phyloP scores from a whole-genome alignment of 371 early-diverging fungal species.

The Sporodiniella umbellata region DNA sequence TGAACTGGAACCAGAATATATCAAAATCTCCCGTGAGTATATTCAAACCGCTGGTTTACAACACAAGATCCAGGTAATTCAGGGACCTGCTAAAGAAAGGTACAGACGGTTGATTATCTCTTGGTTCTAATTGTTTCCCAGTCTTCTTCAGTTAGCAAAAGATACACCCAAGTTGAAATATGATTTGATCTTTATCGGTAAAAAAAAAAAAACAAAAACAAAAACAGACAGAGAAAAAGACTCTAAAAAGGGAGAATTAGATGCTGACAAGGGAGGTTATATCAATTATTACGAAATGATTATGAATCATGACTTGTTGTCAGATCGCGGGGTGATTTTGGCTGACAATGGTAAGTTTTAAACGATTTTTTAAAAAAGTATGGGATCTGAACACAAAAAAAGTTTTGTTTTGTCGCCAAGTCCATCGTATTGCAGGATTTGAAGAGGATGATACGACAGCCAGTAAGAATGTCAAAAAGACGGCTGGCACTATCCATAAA shows the following conservation, averaged over 20 bases:
- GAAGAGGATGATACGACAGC: not conserved
- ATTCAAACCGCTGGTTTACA: conserved; percentile 22
- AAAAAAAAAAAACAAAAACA: not conserved
- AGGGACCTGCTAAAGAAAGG: conserved; percentile 31
- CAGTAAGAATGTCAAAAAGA: conserved; percentile 30
- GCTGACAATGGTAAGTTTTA: conserved; percentile 53
- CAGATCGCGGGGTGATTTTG: conserved; percentile 48
- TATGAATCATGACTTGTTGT: conserved; percentile 45
- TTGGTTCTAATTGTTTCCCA: too few species aligned
- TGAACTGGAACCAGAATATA: conserved; percentile 41
- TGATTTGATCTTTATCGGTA: conserved; percentile 60
- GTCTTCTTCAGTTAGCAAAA: conserved; percentile 19
- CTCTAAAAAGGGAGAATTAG: too few species aligned
- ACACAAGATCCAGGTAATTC: conserved; percentile 16
- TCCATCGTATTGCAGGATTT: conserved; percentile 30
- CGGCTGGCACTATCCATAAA: conserved; percentile 41
- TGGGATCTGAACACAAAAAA: not conserved
- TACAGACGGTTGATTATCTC: too few species aligned
- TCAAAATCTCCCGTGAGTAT: conserved; percentile 33
- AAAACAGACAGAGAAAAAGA: not conserved
- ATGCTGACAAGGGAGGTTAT: conserved; percentile 63
- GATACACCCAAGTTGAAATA: conserved; percentile 21
- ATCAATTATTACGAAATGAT: conserved; percentile 51
- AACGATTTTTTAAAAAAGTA: not conserved
- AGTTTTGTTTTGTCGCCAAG: conserved; percentile 43